Evolutionary conservation across 768 basidiomycete genomes (phyloP).

Genomic region (Pilatotrama ljubarskyi): DNA sequence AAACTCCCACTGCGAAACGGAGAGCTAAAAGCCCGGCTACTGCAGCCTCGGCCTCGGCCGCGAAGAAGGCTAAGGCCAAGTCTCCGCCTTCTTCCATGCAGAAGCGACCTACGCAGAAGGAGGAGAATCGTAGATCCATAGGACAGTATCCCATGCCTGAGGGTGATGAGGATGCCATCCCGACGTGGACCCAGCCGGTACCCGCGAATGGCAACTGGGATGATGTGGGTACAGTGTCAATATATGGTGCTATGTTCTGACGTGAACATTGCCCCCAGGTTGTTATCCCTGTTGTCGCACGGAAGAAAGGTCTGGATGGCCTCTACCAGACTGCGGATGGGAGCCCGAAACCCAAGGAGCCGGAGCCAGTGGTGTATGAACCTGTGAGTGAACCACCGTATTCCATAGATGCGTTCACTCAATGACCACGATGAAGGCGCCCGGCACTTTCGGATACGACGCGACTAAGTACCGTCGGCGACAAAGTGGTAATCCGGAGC

Average conservation of each 20-base stretch:
- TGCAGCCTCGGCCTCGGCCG: slow-evolving; percentile 36
- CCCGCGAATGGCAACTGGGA: slow-evolving; percentile 78
- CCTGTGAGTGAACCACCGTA: slow-evolving; percentile 49
- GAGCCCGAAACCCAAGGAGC: slow-evolving; percentile 53
- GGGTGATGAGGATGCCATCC: slow-evolving; percentile 72
- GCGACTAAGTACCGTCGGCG: slow-evolving; percentile 61
- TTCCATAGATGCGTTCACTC: background rate
- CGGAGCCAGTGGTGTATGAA: slow-evolving; percentile 36
- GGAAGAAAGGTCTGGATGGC: slow-evolving; percentile 76
- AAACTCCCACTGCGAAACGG: slow-evolving; percentile 36
- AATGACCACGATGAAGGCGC: slow-evolving; percentile 43
- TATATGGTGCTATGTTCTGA: no score
- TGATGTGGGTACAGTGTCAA: slow-evolving; percentile 48
- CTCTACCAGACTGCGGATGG: slow-evolving; percentile 71
- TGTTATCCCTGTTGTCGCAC: slow-evolving; percentile 80
- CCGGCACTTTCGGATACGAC: slow-evolving; percentile 82
- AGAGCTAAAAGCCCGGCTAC: slow-evolving; percentile 50
- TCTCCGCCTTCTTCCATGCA: slow-evolving; percentile 33
- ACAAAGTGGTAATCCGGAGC: slow-evolving; percentile 33
- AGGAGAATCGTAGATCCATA: slow-evolving; percentile 54
- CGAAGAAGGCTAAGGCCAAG: slow-evolving; percentile 43
- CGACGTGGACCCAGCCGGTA: slow-evolving; percentile 77
- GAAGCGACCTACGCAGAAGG: slow-evolving; percentile 41
- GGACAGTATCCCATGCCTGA: slow-evolving; percentile 67
- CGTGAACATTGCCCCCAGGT: slow-evolving; percentile 47